Evolutionary conservation across 768 basidiomycete genomes (phyloP).

Genomic region (Sistotremastrum suecicum): DNA sequence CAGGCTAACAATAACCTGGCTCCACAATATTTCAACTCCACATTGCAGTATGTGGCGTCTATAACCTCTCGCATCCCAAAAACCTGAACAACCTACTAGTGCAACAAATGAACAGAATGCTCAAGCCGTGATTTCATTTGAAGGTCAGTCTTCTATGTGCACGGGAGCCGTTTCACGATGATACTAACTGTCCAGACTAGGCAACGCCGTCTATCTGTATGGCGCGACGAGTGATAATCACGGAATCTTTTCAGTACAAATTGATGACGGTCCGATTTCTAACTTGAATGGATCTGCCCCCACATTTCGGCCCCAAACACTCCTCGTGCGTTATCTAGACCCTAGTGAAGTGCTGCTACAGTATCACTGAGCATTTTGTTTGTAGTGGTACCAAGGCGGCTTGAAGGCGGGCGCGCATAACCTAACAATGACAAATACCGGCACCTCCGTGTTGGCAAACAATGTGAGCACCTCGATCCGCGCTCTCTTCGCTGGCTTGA

Average conservation of each 20-base stretch:
- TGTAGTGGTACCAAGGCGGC: slow-evolving; percentile 29
- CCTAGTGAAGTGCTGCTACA: not conserved
- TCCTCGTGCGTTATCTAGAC: slow-evolving; percentile 10
- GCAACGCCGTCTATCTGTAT: slow-evolving; percentile 37
- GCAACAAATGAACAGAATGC: slow-evolving; percentile 26
- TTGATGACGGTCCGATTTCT: slow-evolving; percentile 25
- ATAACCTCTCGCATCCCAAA: not conserved
- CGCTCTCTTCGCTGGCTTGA: slow-evolving; percentile 21
- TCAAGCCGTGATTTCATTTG: slow-evolving; percentile 27
- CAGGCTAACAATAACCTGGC: slow-evolving; percentile 10
- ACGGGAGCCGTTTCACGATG: too few relatives aligned
- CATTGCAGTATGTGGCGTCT: slow-evolving; percentile 26
- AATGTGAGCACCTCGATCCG: slow-evolving; percentile 15
- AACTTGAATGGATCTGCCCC: slow-evolving; percentile 16
- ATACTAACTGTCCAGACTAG: too few relatives aligned
- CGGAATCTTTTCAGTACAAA: slow-evolving; percentile 28
- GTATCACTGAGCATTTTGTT: not conserved
- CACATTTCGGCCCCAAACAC: slow-evolving; percentile 7
- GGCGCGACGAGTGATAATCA: slow-evolving; percentile 38
- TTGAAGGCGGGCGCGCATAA: slow-evolving; percentile 25
- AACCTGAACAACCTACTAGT: slow-evolving; percentile 14
- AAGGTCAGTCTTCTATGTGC: slow-evolving; percentile 14
- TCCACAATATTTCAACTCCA: slow-evolving; percentile 21
- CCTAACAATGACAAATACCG: slow-evolving; percentile 18
- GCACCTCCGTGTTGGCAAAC: slow-evolving; percentile 11